These are phyloP conservation scores for Capsicum pubescens DNA, from an alignment of 257 asterid species.

Conservation along the genomic window DNA sequence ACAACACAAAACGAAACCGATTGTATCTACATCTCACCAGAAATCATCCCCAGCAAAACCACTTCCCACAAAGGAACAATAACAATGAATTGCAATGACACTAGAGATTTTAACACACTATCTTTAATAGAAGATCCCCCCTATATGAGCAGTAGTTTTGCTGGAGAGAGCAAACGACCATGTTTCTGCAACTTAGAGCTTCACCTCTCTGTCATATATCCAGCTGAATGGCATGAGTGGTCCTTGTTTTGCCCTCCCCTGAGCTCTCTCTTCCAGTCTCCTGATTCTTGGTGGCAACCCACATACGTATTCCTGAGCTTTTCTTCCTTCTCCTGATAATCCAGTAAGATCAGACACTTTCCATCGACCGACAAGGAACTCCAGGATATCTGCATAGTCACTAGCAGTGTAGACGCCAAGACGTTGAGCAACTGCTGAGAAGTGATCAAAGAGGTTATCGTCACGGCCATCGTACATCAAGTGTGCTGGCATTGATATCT, in stretches of 20 bases:
- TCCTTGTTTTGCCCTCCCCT: slow-evolving; percentile 57
- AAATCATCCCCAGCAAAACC: slow-evolving; percentile 32
- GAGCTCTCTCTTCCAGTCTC: slow-evolving; percentile 72
- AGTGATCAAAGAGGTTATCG: slow-evolving; percentile 64
- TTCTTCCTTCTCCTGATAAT: slow-evolving; percentile 61
- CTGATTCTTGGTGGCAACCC: slow-evolving; percentile 72
- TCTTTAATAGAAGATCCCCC: slow-evolving; percentile 20
- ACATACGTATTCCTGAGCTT: slow-evolving; percentile 77
- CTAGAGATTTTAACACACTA: slow-evolving; percentile 25
- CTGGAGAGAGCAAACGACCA: slow-evolving; percentile 11
- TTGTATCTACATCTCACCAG: slow-evolving; percentile 52
- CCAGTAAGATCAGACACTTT: slow-evolving; percentile 63
- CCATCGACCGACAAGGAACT: slow-evolving; percentile 74
- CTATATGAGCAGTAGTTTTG: slow-evolving; percentile 14
- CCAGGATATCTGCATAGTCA: slow-evolving; percentile 80
- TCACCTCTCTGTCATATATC: slow-evolving; percentile 72
- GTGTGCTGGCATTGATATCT: slow-evolving; percentile 87
- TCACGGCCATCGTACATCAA: slow-evolving; percentile 83
- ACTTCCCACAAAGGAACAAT: slow-evolving; percentile 27
- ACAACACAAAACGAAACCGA: slow-evolving; percentile 32
- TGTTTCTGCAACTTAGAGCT: slow-evolving; percentile 46
- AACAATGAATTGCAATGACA: slow-evolving; percentile 22
- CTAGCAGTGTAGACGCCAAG: slow-evolving; percentile 72
- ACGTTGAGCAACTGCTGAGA: slow-evolving; percentile 75
- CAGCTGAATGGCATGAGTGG: slow-evolving; percentile 64